phyloP scores from a whole-genome alignment of 495 filamentous ascomycete species.

The Penicillium alfredii region DNA sequence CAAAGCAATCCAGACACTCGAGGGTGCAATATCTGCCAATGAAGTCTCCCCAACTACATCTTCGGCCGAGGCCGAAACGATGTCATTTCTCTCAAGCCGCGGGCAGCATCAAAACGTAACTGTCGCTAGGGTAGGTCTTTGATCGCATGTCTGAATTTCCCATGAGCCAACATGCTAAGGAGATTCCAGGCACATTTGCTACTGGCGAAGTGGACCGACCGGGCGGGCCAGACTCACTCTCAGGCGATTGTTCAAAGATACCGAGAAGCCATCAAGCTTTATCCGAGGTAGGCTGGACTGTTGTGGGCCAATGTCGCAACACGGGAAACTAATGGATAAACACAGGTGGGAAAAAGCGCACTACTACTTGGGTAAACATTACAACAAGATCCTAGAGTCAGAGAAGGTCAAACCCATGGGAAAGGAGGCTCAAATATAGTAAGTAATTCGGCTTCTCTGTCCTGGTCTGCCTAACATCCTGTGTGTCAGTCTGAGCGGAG shows the following conservation, averaged over 20 bases:
- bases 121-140: conserved; percentile 34
- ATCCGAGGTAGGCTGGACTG: conserved; percentile 26
- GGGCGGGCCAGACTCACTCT: conserved; percentile 82
- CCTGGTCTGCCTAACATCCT: neutral
- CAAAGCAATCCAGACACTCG: conserved; percentile 86
- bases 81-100: conserved; percentile 26
- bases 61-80: conserved; percentile 33
- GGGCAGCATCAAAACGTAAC: conserved; percentile 43
- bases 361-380: conserved; percentile 94
- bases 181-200: conserved; percentile 65
- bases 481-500: conserved; percentile 53
- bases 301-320: neutral
- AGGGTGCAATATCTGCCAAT: conserved; percentile 73
- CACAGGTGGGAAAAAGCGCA: conserved; percentile 89
- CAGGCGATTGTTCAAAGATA: conserved; percentile 71
- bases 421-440: conserved; percentile 54
- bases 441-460: conserved; percentile 7
- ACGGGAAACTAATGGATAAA: conserved; percentile 6
- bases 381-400: conserved; percentile 90
- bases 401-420: conserved; percentile 69
- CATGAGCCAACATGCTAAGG: conserved; percentile 3
- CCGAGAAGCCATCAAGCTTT: conserved; percentile 56
- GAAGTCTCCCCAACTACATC: conserved; percentile 52
- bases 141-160: no score
- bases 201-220: conserved; percentile 94